phyloP scores from a whole-genome alignment of 495 filamentous ascomycete genomes.

The Mycothermus thermophilus region DNA sequence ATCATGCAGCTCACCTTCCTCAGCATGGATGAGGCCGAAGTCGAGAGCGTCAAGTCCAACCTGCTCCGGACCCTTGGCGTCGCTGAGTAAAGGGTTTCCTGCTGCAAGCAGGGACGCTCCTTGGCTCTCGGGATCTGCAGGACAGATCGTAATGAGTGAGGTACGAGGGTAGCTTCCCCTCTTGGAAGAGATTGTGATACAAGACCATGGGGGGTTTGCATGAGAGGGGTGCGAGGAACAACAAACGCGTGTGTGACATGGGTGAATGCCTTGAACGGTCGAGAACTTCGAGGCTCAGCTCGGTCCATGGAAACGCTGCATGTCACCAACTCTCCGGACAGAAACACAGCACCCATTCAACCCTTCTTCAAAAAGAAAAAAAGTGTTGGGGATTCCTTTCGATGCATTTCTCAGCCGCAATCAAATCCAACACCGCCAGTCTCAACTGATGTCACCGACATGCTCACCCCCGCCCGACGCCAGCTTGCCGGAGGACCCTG shows the following conservation, averaged over 20 bases:
- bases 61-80: slow-evolving; percentile 39
- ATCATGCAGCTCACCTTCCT: slow-evolving; percentile 51
- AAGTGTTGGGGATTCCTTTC: too few species aligned
- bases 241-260: too few species aligned
- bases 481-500: not conserved
- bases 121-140: not conserved
- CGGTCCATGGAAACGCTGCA: too few species aligned
- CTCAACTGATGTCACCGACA: too few species aligned
- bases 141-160: not conserved
- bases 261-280: too few species aligned
- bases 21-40: slow-evolving; percentile 45
- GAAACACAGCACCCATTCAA: too few species aligned
- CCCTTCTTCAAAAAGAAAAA: too few species aligned
- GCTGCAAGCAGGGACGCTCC: not conserved
- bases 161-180: not conserved
- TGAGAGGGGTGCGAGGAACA: too few species aligned
- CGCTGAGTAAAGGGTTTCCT: slow-evolving; percentile 4
- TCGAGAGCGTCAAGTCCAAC: slow-evolving; percentile 46
- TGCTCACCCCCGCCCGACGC: not conserved
- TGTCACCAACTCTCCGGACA: too few species aligned
- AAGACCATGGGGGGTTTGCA: too few species aligned
- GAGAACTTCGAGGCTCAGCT: too few species aligned
- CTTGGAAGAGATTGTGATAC: not conserved
- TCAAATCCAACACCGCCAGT: too few species aligned
- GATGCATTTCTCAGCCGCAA: not conserved